Evolutionary conservation across 257 asterid species (phyloP).

Genomic region (Solanum bulbocastanum): DNA sequence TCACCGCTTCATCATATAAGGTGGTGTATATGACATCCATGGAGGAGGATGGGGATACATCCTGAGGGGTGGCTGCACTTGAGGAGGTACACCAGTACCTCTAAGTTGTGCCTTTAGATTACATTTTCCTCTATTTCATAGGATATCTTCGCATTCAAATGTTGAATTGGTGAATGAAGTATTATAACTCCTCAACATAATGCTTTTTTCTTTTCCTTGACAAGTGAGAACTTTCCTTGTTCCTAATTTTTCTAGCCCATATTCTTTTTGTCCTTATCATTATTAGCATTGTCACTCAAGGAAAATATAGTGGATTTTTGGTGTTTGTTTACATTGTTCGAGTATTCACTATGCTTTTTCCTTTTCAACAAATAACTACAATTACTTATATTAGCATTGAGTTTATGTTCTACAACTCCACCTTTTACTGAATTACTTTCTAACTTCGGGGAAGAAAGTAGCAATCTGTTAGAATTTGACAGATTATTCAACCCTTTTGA

Average conservation of each 20-base stretch:
- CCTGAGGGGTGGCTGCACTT: too few relatives aligned
- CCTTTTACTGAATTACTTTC: constrained; percentile 41
- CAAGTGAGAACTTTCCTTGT: constrained; percentile 64
- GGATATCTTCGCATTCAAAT: too few relatives aligned
- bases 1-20: background rate
- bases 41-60: too few relatives aligned
- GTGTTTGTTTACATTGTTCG: constrained; percentile 16
- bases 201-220: background rate
- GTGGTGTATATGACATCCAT: background rate
- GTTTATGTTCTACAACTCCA: constrained; percentile 53
- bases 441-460: background rate
- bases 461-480: background rate
- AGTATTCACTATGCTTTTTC: constrained; percentile 31
- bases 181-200: too few relatives aligned
- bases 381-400: constrained; percentile 11
- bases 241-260: constrained; percentile 31
- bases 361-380: constrained; percentile 33
- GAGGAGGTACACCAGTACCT: too few relatives aligned
- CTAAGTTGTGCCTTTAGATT: background rate
- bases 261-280: constrained; percentile 52
- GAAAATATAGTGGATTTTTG: constrained; percentile 25
- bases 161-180: too few relatives aligned
- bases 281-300: constrained; percentile 10
- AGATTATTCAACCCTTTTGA: background rate
- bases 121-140: background rate